phyloP scores from a whole-genome alignment of 2,329 filamentous ascomycete genomes.

The Ampelomyces quisqualis region DNA sequence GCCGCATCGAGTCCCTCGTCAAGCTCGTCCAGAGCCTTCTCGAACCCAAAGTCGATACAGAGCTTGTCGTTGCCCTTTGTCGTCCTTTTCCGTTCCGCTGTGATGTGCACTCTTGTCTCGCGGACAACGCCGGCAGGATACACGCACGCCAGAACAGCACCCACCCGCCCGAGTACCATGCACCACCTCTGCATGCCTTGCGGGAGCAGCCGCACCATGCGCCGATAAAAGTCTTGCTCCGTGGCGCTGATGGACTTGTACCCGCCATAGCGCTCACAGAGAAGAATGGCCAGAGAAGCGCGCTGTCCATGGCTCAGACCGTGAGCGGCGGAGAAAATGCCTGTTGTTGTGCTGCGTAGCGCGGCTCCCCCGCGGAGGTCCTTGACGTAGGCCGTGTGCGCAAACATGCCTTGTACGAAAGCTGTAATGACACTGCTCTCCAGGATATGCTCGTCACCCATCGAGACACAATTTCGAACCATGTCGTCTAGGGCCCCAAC shows the following conservation, averaged over 20 bases:
- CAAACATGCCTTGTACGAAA: constrained; percentile 61
- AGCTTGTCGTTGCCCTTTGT: constrained; percentile 36
- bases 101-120: constrained; percentile 39
- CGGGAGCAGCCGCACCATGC: constrained; percentile 57
- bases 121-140: constrained; percentile 61
- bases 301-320: constrained; percentile 73
- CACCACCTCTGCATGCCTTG: constrained; percentile 64
- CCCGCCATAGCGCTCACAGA: constrained; percentile 74
- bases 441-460: background rate
- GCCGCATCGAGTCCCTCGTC: constrained; percentile 37
- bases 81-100: constrained; percentile 24
- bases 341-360: constrained; percentile 70
- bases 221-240: constrained; percentile 57
- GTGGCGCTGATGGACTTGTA: constrained; percentile 55
- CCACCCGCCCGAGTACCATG: constrained; percentile 62
- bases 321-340: constrained; percentile 66
- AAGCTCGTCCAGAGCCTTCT: constrained; percentile 27
- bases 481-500: constrained; percentile 55
- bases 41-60: constrained; percentile 31
- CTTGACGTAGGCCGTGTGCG: constrained; percentile 47
- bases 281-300: constrained; percentile 68
- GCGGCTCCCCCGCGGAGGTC: constrained; percentile 61
- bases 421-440: constrained; percentile 53
- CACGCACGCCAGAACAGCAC: constrained; percentile 57
- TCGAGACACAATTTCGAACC: too few species aligned